Conservation (phyloP, 208 protist genomes). For the Kentomonas sorsogonicus region DNA sequence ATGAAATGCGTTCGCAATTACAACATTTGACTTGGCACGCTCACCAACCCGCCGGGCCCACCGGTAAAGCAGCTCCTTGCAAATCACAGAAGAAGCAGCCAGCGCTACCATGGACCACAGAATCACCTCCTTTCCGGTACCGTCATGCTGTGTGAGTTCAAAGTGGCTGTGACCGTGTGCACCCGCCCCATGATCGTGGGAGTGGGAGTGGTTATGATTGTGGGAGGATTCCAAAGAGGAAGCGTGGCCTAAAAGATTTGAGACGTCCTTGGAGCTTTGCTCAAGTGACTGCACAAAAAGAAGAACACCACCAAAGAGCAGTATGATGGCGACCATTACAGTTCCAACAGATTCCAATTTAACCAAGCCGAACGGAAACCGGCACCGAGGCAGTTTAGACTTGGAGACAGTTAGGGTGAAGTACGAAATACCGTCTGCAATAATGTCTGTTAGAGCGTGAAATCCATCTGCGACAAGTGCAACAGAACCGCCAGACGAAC, state of each 20-base stretch:
- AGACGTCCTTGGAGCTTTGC: slow-evolving; percentile 31
- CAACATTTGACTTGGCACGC: slow-evolving; percentile 71
- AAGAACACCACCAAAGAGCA: slow-evolving; percentile 67
- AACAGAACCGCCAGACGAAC: slow-evolving; percentile 70
- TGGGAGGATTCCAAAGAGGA: neutral
- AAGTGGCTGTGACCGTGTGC: slow-evolving; percentile 79
- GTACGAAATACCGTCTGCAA: slow-evolving; percentile 80
- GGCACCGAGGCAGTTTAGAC: slow-evolving; percentile 65
- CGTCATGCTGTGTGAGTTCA: slow-evolving; percentile 48
- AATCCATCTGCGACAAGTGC: slow-evolving; percentile 85
- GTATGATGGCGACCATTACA: slow-evolving; percentile 66
- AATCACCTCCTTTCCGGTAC: slow-evolving; percentile 48
- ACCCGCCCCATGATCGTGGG: slow-evolving; percentile 13
- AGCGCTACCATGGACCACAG: slow-evolving; percentile 83
- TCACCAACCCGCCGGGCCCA: slow-evolving; percentile 73
- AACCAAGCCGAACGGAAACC: slow-evolving; percentile 80
- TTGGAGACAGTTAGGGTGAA: slow-evolving; percentile 50
- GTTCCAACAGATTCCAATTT: slow-evolving; percentile 78
- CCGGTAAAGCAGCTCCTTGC: slow-evolving; percentile 78
- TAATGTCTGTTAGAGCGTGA: slow-evolving; percentile 77
- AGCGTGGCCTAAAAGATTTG: too few species aligned
- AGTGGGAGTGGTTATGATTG: slow-evolving; percentile 17
- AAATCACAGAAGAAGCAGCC: slow-evolving; percentile 52
- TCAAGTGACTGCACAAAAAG: slow-evolving; percentile 69
- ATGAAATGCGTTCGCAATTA: slow-evolving; percentile 86